Base-by-base conservation (phyloP, 2,329 filamentous ascomycete species). In the Daldinia eschscholtzii region DNA sequence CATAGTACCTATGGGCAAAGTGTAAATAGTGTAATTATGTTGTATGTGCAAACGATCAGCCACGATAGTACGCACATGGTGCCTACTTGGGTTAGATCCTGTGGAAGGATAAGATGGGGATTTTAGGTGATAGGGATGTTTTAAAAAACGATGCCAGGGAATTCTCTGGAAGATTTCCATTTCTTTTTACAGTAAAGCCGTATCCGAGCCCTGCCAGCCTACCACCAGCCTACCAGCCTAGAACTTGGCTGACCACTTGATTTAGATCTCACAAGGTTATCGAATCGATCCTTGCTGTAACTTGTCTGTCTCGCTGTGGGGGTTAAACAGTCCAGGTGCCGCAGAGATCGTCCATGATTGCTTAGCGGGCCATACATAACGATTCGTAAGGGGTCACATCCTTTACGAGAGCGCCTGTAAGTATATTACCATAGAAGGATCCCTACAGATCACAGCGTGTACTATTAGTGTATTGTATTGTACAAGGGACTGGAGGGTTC, bases 131-230 rank as follows among this genome's bases (percentile, higher is more conserved):
- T 52, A 18, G 15, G 46, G 46, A 52, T 52, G 26, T 30, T 30
- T 61, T 66, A 50, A 48, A 67, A 67, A 70, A 60, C 68, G 30
- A 64, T 41, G 58, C 56, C 61, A 72, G 63, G 67, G 67, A 72
- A 70, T 66, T 66, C 65, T 72, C 67, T 73, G 70, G 71, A 72
- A 72, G 71, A 69, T 72, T 73, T 72, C 70, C 56, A 70, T 72
- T 70, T 69, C 59, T 64, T 65, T 70, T 70, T 68, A 59, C 69
- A 69, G 63, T 70, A 68, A 70, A 70, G 61, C 64, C 65, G 65
- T 61, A 69, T 65, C 71, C 64, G 63, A 64, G 61, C 64, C 67
- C 65, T 68, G 59, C 57, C 58, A 58, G 67, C 55, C 59, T 62
- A 46, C 35, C 20, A 23, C 56, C 58, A 58, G 67, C 66, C 64